A percentile compares a stretch with the other conserved stretches of the same genome.
Evolutionary conservation across 768 basidiomycete genomes (phyloP).

Genomic region (Termitomyces sp.): DNA sequence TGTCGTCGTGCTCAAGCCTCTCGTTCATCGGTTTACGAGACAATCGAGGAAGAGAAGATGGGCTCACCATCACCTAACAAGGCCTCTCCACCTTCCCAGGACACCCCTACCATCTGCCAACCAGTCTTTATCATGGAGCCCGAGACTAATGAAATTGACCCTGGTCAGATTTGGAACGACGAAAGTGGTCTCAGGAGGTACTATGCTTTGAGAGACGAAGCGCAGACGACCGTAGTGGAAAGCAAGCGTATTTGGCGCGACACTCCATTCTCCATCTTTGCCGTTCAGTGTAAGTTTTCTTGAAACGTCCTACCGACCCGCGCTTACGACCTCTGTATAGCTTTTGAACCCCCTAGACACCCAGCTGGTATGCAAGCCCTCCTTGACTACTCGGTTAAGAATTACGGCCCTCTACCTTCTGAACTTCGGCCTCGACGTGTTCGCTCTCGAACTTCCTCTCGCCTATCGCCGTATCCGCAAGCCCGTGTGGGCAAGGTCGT

Average conservation of each 20-base stretch:
- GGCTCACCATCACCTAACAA: slow-evolving; percentile 28
- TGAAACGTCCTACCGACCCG: not conserved
- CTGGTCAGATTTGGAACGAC: slow-evolving; percentile 56
- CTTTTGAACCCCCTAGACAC: slow-evolving; percentile 68
- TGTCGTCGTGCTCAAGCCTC: slow-evolving; percentile 69
- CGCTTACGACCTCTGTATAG: slow-evolving; percentile 33
- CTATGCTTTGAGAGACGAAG: slow-evolving; percentile 69
- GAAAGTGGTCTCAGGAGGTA: slow-evolving; percentile 69
- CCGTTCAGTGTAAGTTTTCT: slow-evolving; percentile 61
- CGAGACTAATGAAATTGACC: slow-evolving; percentile 45
- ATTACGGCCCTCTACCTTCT: slow-evolving; percentile 69
- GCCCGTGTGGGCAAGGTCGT: slow-evolving; percentile 41
- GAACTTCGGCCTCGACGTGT: slow-evolving; percentile 63
- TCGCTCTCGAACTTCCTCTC: slow-evolving; percentile 67
- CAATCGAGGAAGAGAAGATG: slow-evolving; percentile 69
- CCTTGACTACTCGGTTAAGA: slow-evolving; percentile 70
- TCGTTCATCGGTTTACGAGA: slow-evolving; percentile 73
- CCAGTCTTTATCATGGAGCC: slow-evolving; percentile 59
- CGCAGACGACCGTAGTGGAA: slow-evolving; percentile 60
- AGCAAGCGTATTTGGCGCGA: slow-evolving; percentile 67
- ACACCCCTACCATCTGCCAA: slow-evolving; percentile 35
- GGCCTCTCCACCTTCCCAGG: slow-evolving; percentile 23
- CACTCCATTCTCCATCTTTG: slow-evolving; percentile 72
- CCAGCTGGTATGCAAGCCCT: slow-evolving; percentile 70
- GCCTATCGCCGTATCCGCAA: slow-evolving; percentile 72